Evolutionary conservation across 2,329 filamentous ascomycete species (phyloP).

Genomic region (Colletotrichum gloeosporioides): DNA sequence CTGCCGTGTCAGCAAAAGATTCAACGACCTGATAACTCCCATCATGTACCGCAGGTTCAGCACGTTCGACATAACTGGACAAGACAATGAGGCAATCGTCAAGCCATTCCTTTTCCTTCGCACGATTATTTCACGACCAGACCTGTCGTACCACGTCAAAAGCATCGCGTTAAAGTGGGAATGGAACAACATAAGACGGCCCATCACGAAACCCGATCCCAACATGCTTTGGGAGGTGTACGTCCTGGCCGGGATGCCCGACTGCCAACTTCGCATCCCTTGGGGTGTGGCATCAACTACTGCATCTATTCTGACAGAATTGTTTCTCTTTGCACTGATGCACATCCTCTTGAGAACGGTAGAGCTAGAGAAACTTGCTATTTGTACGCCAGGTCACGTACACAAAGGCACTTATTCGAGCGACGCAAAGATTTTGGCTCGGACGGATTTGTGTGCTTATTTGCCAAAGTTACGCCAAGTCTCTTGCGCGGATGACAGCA

Average conservation of each 20-base stretch:
- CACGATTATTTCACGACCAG: neutral
- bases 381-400: neutral
- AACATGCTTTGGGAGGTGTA: neutral
- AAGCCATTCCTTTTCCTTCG: neutral
- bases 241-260: neutral
- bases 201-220: neutral
- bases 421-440: neutral
- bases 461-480: neutral
- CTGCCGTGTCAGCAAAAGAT: neutral
- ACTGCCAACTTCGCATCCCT: neutral
- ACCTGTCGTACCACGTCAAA: neutral
- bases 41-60: neutral
- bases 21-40: neutral
- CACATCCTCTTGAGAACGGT: accelerated
- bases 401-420: no score
- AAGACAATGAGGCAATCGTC: neutral
- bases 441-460: neutral
- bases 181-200: accelerated
- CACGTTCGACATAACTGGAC: neutral
- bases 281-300: accelerated
- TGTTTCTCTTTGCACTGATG: neutral
- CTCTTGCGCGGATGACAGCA: accelerated
- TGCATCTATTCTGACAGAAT: accelerated
- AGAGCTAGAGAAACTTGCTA: neutral
- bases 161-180: neutral